phyloP scores from a whole-genome alignment of 2,329 filamentous ascomycete species.

The Shiraia sp. region DNA sequence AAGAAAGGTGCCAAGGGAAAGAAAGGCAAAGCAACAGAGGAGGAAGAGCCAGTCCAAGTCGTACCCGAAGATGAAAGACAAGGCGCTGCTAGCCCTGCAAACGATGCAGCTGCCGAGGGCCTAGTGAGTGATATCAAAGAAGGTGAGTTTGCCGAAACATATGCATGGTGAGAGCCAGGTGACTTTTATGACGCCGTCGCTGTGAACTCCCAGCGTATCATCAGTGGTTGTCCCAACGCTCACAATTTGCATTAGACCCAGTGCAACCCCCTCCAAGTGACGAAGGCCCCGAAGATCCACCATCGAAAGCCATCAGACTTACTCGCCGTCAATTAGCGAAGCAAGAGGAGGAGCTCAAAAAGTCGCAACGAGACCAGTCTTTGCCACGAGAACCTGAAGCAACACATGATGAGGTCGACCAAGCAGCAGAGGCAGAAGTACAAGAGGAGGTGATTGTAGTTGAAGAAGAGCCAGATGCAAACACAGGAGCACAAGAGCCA shows the following conservation, averaged over 20 bases:
- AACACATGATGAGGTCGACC: constrained; percentile 5
- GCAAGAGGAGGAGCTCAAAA: constrained; percentile 35
- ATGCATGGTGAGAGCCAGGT: background rate
- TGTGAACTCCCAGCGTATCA: constrained; percentile 5
- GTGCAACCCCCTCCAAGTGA: constrained; percentile 22
- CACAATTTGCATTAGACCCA: constrained; percentile 21
- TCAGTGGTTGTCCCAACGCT: constrained; percentile 17
- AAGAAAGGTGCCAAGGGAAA: constrained; percentile 41
- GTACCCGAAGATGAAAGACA: constrained; percentile 26
- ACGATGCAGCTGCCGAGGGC: constrained; percentile 27
- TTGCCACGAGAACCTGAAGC: constrained; percentile 12
- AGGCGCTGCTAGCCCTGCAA: constrained; percentile 20
- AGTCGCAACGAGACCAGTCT: constrained; percentile 20
- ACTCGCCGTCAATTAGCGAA: constrained; percentile 43
- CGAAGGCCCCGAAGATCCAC: constrained; percentile 27
- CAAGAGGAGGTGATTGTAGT: background rate
- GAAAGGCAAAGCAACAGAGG: constrained; percentile 18
- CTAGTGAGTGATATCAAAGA: constrained; percentile 12
- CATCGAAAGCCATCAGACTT: constrained; percentile 33
- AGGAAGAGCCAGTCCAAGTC: constrained; percentile 20
- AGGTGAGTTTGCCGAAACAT: constrained; percentile 19
- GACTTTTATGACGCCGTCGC: background rate
- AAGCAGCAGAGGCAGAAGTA: constrained; percentile 3
- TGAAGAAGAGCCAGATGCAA: constrained; percentile 8
- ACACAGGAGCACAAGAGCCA: background rate